phyloP scores from a whole-genome alignment of 768 basidiomycete genomes.

The Agaricus blazei region DNA sequence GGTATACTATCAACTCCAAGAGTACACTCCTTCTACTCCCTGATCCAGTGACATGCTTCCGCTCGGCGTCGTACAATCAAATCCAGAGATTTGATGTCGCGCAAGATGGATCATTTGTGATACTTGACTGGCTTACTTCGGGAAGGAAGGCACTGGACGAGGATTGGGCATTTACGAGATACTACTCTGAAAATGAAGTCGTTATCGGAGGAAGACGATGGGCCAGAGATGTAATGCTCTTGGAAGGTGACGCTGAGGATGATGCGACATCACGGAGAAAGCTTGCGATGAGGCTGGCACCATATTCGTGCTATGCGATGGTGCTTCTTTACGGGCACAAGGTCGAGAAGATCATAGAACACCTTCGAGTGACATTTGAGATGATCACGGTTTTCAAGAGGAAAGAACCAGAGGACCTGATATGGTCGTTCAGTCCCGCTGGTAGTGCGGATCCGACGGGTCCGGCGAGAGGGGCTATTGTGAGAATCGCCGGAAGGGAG shows the following conservation, averaged over 20 bases:
- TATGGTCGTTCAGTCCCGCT: slow-evolving; percentile 80
- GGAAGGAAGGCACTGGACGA: slow-evolving; percentile 82
- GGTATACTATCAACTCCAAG: slow-evolving; percentile 44
- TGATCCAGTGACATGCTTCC: slow-evolving; percentile 92
- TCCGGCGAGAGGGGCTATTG: slow-evolving; percentile 43
- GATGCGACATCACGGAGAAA: slow-evolving; percentile 32
- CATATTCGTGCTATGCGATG: slow-evolving; percentile 90
- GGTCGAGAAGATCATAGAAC: slow-evolving; percentile 38
- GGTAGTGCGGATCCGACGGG: slow-evolving; percentile 4
- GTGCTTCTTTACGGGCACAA: slow-evolving; percentile 74
- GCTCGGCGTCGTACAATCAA: slow-evolving; percentile 77
- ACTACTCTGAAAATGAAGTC: slow-evolving; percentile 84
- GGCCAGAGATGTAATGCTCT: slow-evolving; percentile 72
- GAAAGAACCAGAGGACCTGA: slow-evolving; percentile 51
- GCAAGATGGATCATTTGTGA: slow-evolving; percentile 53
- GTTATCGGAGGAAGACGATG: slow-evolving; percentile 58
- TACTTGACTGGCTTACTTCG: slow-evolving; percentile 91
- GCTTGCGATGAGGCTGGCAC: slow-evolving; percentile 58
- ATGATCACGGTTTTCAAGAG: slow-evolving; percentile 59
- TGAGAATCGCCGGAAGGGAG: slow-evolving; percentile 73
- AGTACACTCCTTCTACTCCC: slow-evolving; percentile 78
- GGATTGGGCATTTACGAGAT: slow-evolving; percentile 84
- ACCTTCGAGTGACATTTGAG: slow-evolving; percentile 46
- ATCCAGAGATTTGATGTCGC: slow-evolving; percentile 72
- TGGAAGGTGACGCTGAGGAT: slow-evolving; percentile 44